Conservation (phyloP, 352 stramenopile species). For the Thraustochytrium sp. region DNA sequence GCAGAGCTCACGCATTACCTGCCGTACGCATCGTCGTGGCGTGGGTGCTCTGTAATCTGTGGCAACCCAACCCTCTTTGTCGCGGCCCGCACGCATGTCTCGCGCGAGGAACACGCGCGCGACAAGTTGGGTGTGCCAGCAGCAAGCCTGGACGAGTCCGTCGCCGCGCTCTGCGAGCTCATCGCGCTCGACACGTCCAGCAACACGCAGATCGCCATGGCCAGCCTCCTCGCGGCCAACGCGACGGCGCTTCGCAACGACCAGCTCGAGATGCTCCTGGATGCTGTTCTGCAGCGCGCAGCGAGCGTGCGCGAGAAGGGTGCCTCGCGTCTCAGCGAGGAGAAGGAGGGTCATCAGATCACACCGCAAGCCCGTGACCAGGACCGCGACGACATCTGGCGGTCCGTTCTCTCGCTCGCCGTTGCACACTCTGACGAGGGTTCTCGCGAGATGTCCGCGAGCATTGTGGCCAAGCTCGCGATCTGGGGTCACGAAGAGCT, state of each 20-base stretch:
- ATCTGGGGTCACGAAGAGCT: not conserved
- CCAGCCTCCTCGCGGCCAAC: not conserved
- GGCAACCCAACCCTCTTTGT: not conserved
- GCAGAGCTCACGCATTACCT: not conserved
- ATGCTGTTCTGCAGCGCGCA: not conserved
- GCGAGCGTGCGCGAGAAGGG: not conserved
- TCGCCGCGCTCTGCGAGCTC: not conserved
- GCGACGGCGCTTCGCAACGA: not conserved
- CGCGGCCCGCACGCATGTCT: not conserved
- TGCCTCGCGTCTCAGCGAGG: too few species aligned
- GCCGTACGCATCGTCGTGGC: not conserved
- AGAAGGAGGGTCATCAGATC: too few species aligned
- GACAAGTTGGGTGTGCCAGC: not conserved
- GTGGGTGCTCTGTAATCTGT: not conserved
- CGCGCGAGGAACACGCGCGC: not conserved
- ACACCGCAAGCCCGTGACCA: too few species aligned
- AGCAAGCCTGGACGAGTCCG: not conserved
- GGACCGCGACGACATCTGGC: too few species aligned
- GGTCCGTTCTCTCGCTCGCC: too few species aligned
- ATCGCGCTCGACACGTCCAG: not conserved
- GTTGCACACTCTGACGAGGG: too few species aligned
- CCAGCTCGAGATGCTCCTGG: not conserved
- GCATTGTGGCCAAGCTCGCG: too few species aligned
- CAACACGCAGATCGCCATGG: not conserved
- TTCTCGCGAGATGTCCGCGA: too few species aligned